Conservation (phyloP, 2,329 filamentous ascomycete genomes). For the Curvularia sp. region DNA sequence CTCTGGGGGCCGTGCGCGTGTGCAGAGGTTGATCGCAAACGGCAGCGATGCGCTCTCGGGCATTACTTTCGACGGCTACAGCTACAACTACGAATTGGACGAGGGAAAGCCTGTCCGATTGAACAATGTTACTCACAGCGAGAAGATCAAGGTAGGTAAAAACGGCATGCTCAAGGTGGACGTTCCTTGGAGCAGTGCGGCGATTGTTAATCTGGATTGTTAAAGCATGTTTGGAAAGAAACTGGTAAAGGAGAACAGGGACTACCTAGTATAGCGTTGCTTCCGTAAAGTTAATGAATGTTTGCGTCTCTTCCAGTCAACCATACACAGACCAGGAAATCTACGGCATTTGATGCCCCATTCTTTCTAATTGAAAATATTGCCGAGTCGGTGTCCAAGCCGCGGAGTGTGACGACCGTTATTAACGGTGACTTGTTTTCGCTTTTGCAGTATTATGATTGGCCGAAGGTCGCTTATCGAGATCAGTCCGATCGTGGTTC, state of each 20-base stretch:
- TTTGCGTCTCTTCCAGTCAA: not conserved
- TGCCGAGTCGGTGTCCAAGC: not conserved
- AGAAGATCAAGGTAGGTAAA: slow-evolving; percentile 48
- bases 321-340: not conserved
- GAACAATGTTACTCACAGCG: slow-evolving; percentile 62
- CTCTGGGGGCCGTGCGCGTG: slow-evolving; percentile 32
- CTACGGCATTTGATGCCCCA: not conserved
- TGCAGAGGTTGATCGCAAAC: slow-evolving; percentile 64
- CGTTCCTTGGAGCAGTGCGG: slow-evolving; percentile 13
- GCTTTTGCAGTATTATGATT: not conserved
- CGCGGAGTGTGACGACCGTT: not conserved
- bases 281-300: not conserved
- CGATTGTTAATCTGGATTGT: slow-evolving; percentile 5
- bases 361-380: not conserved
- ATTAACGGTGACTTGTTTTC: not conserved
- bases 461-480: not conserved
- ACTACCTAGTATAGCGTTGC: not conserved
- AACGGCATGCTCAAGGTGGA: slow-evolving; percentile 2
- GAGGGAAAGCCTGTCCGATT: slow-evolving; percentile 62
- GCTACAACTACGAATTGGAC: slow-evolving; percentile 66
- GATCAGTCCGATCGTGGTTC: not conserved
- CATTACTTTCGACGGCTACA: slow-evolving; percentile 67
- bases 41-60: slow-evolving; percentile 69
- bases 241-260: not conserved
- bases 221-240: not conserved